Evolutionary conservation across 345 rosid genomes (phyloP).

Genomic region (Anacardium occidentale): DNA sequence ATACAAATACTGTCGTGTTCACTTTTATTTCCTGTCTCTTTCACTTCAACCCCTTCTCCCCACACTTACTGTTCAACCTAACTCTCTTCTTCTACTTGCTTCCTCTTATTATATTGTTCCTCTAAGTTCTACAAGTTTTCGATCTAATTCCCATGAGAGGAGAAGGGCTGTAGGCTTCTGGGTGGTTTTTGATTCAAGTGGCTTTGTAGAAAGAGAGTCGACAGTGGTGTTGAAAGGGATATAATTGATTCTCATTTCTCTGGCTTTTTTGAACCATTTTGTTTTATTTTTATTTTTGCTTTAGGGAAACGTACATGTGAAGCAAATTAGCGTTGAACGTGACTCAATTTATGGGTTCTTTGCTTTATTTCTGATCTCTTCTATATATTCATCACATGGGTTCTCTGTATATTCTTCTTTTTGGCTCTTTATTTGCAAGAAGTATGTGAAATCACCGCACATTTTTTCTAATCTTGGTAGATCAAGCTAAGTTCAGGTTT

Average conservation of each 20-base stretch:
- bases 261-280: slow-evolving; percentile 5
- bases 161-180: not conserved
- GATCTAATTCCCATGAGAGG: not conserved
- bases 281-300: not conserved
- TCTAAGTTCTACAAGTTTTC: not conserved
- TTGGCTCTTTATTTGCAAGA: slow-evolving; percentile 14
- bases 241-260: slow-evolving; percentile 14
- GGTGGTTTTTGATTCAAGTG: not conserved
- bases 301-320: slow-evolving; percentile 53
- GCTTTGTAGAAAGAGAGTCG: slow-evolving; percentile 3
- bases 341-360: slow-evolving; percentile 35
- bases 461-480: slow-evolving; percentile 8
- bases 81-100: not conserved
- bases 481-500: slow-evolving; percentile 8
- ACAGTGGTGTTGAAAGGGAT: slow-evolving; percentile 11
- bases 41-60: not conserved
- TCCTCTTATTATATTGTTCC: not conserved
- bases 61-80: not conserved
- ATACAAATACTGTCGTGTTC: no score
- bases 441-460: slow-evolving; percentile 13
- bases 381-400: slow-evolving; percentile 17
- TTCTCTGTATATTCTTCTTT: slow-evolving; percentile 17
- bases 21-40: not conserved
- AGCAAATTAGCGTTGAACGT: slow-evolving; percentile 55
- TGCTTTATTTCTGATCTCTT: slow-evolving; percentile 13